Evolutionary conservation across 257 asterid genomes (phyloP).

Genomic region (Capsicum rhomboideum): DNA sequence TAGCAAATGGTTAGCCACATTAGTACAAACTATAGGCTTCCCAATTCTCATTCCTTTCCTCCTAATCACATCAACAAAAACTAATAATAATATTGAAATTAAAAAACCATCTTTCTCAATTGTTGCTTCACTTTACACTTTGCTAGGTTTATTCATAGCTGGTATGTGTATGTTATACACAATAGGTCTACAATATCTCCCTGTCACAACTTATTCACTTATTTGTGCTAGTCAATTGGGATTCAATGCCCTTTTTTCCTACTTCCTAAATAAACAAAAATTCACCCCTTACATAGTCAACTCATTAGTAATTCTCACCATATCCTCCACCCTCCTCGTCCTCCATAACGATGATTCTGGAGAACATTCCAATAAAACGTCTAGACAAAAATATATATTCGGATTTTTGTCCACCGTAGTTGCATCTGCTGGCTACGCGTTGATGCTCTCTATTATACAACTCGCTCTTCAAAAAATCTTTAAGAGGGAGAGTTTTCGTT

Average conservation of each 20-base stretch:
- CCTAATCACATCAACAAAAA: constrained; percentile 8
- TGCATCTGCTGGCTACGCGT: constrained; percentile 30
- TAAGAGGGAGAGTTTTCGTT: constrained; percentile 27
- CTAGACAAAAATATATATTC: not conserved
- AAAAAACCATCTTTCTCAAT: constrained; percentile 5
- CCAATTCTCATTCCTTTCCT: constrained; percentile 63
- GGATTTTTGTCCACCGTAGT: constrained; percentile 32
- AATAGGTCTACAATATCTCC: constrained; percentile 36
- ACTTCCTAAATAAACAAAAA: constrained; percentile 39
- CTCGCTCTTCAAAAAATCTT: constrained; percentile 37
- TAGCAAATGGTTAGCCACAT: constrained; percentile 60
- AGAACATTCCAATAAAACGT: constrained; percentile 3
- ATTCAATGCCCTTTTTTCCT: constrained; percentile 48
- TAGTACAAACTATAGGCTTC: constrained; percentile 50
- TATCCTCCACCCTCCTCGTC: constrained; percentile 50
- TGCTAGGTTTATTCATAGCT: constrained; percentile 33
- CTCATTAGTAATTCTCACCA: constrained; percentile 37
- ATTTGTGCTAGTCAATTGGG: constrained; percentile 40
- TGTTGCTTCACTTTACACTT: constrained; percentile 9
- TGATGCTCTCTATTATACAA: constrained; percentile 23
- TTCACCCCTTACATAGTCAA: constrained; percentile 32
- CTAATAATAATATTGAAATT: not conserved
- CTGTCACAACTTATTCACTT: constrained; percentile 50
- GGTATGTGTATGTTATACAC: constrained; percentile 26
- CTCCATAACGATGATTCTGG: constrained; percentile 38